A percentile compares a stretch with the other conserved stretches of the same genome.
These are phyloP conservation scores for Backusella sp. DNA, from an alignment of 192 early-diverging fungal species.

Conservation along the genomic window DNA sequence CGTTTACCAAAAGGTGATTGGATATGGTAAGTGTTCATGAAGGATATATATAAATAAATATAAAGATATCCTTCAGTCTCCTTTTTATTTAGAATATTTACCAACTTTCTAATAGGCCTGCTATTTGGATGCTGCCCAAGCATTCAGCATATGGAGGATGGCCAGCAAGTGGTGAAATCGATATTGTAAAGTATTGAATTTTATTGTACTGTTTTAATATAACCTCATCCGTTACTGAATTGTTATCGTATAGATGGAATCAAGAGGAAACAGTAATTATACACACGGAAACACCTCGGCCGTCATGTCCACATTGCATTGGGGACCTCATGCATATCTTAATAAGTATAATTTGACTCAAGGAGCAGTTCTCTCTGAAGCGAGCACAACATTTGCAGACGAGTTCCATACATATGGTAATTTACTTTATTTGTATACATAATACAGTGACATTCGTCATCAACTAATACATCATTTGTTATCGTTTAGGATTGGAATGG, in stretches of 20 bases:
- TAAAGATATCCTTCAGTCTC: not conserved
- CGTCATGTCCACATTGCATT: constrained; percentile 56
- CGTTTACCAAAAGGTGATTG: constrained; percentile 55
- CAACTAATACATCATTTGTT: constrained; percentile 16
- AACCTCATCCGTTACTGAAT: not conserved
- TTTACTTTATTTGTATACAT: not conserved
- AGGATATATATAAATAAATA: not conserved
- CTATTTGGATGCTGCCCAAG: constrained; percentile 64
- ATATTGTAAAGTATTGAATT: constrained; percentile 20
- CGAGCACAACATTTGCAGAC: constrained; percentile 44
- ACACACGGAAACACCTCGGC: constrained; percentile 33
- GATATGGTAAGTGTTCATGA: constrained; percentile 41
- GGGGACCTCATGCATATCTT: constrained; percentile 52
- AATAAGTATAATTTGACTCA: constrained; percentile 50
- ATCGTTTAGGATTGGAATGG: constrained; percentile 53
- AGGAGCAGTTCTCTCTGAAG: constrained; percentile 29
- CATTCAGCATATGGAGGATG: constrained; percentile 52
- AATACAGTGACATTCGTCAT: not conserved
- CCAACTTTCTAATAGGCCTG: constrained; percentile 23
- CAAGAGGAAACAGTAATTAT: constrained; percentile 53
- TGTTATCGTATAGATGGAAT: constrained; percentile 34
- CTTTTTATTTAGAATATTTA: not conserved
- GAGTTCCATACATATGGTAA: constrained; percentile 53
- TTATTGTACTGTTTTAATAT: not conserved
- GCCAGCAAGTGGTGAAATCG: constrained; percentile 59